Evolutionary conservation across 176 grass and related monocot species (phyloP).

Genomic region (Aegilops sharonensis): DNA sequence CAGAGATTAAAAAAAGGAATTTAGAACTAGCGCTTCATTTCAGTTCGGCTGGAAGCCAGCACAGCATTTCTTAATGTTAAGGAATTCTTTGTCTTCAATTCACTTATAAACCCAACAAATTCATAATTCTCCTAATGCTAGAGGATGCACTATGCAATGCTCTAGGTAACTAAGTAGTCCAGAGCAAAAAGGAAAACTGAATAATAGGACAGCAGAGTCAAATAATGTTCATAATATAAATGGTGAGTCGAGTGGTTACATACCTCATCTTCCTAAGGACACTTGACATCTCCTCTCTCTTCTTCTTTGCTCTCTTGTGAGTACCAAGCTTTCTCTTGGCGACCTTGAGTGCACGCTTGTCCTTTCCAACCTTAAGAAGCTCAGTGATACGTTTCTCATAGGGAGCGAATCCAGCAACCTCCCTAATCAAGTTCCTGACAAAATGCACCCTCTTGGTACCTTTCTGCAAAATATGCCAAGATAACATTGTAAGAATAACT

Average conservation of each 20-base stretch:
- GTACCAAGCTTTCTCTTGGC: conserved; percentile 18
- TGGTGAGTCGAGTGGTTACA: neutral
- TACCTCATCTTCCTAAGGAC: conserved; percentile 9
- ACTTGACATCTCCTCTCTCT: conserved; percentile 20
- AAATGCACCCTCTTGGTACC: neutral
- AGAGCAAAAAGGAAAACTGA: neutral
- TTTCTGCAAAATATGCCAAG: neutral
- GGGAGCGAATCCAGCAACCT: conserved; percentile 14
- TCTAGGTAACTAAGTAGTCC: neutral
- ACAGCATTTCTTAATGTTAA: neutral
- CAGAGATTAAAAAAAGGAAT: neutral
- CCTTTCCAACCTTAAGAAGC: conserved; percentile 23
- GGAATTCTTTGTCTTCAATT: neutral
- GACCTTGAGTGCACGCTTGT: conserved; percentile 8
- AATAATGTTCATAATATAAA: neutral
- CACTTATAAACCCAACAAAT: neutral
- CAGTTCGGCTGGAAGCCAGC: neutral
- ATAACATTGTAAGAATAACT: neutral
- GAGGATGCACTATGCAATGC: neutral
- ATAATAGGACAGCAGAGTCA: neutral
- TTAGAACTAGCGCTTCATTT: neutral
- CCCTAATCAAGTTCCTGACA: conserved; percentile 11
- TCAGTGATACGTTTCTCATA: conserved; percentile 22
- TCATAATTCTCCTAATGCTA: neutral
- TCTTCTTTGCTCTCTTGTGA: conserved; percentile 21